Percentiles rank a stretch among this genome's conserved stretches.
Conservation (phyloP, 1,284 basidiomycete species). For the Exobasidium rhododendri region DNA sequence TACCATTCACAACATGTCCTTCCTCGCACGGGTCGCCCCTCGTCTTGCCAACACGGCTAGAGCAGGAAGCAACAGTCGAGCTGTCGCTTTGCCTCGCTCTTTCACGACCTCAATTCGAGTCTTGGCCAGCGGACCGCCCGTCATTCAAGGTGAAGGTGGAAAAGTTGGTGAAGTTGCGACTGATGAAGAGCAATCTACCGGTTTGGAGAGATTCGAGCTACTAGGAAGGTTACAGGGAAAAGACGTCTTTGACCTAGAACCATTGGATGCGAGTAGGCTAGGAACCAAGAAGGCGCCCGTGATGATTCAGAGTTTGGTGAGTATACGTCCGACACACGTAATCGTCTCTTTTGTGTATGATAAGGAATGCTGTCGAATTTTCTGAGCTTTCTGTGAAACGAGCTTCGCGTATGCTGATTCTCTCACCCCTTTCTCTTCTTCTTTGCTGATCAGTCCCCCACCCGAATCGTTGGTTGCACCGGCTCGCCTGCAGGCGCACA, state of each 20-base stretch:
- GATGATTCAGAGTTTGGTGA: conserved; percentile 78
- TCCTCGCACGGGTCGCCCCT: neutral
- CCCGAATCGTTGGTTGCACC: conserved; percentile 51
- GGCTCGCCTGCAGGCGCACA: conserved; percentile 52
- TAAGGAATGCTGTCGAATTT: neutral
- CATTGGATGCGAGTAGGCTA: conserved; percentile 78
- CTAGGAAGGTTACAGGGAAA: conserved; percentile 82
- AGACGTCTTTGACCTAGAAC: conserved; percentile 84
- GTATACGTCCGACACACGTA: conserved; percentile 57
- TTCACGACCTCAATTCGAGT: neutral
- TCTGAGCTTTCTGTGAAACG: too few relatives aligned
- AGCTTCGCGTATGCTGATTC: neutral
- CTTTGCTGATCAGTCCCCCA: conserved; percentile 32
- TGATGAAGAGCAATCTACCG: conserved; percentile 86
- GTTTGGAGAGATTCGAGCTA: conserved; percentile 91
- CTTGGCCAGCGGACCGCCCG: conserved; percentile 58
- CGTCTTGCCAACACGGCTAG: neutral
- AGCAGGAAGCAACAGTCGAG: neutral
- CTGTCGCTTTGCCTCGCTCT: neutral
- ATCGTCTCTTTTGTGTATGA: neutral
- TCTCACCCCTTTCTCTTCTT: neutral
- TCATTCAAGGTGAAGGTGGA: conserved; percentile 71
- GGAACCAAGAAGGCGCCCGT: conserved; percentile 87
- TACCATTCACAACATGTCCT: neutral
- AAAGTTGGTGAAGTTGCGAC: conserved; percentile 75